Conservation (phyloP, 192 early-diverging fungal genomes). For the Bifiguratus adelaidae region DNA sequence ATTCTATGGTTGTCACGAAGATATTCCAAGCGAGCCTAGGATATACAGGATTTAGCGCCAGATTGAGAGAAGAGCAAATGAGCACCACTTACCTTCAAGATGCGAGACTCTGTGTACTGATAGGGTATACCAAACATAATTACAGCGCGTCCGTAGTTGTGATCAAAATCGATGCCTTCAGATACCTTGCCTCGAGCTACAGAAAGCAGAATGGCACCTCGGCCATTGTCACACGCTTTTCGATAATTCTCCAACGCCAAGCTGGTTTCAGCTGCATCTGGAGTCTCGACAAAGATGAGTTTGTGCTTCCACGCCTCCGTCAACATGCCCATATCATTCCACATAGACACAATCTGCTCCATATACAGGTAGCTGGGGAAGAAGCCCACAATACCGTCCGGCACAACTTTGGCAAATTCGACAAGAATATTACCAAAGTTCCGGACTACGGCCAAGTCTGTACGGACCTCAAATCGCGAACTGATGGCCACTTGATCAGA, state of each 20-base stretch:
- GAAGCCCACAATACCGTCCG: conserved; percentile 96
- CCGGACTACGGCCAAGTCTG: conserved; percentile 95
- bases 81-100: conserved; percentile 57
- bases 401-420: conserved; percentile 87
- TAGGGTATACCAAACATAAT: conserved; percentile 99
- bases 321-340: conserved; percentile 96
- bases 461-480: conserved; percentile 97
- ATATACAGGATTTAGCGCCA: background rate
- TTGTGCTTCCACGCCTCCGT: conserved; percentile 94
- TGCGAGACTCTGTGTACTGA: conserved; percentile 95
- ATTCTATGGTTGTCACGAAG: conserved; percentile 34
- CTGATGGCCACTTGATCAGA: conserved; percentile 98
- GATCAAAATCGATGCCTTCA: conserved; percentile 99
- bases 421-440: conserved; percentile 97
- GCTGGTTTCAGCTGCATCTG: conserved; percentile 94
- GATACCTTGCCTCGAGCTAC: conserved; percentile 99
- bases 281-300: conserved; percentile 99
- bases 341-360: conserved; percentile 96
- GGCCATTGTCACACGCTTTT: conserved; percentile 91
- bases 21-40: background rate
- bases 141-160: conserved; percentile 98
- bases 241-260: conserved; percentile 94
- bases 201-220: conserved; percentile 92
- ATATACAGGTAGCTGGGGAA: conserved; percentile 99
- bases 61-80: background rate